These are phyloP conservation scores for Aspergillus sclerotioniger DNA, from an alignment of 495 filamentous ascomycete genomes.

Conservation along the genomic window DNA sequence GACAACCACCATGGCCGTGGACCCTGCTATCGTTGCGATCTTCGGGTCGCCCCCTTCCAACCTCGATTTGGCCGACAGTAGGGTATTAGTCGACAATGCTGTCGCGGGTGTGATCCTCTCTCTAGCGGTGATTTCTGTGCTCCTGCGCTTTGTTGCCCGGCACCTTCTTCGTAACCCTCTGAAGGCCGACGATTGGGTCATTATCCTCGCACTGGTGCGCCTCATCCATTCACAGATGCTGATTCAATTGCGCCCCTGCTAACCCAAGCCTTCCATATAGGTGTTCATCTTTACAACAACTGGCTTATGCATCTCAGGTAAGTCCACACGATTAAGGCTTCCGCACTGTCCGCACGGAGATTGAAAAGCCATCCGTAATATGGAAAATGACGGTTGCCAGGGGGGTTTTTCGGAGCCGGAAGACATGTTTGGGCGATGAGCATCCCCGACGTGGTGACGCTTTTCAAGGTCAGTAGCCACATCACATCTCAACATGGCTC, in stretches of 20 bases:
- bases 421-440: conserved; percentile 30
- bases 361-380: too few species aligned
- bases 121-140: conserved; percentile 30
- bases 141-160: conserved; percentile 31
- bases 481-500: too few species aligned
- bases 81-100: conserved; percentile 15
- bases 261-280: neutral
- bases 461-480: conserved; percentile 15
- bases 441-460: conserved; percentile 17
- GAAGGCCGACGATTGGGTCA: conserved; percentile 37
- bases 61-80: conserved; percentile 22
- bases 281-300: conserved; percentile 19
- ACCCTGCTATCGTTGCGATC: conserved; percentile 17
- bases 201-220: conserved; percentile 31
- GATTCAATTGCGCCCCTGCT: neutral
- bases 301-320: conserved; percentile 27
- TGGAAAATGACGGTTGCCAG: conserved; percentile 8
- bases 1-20: conserved; percentile 15
- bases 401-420: conserved; percentile 25
- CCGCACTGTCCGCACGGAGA: too few species aligned
- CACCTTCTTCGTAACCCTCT: conserved; percentile 25
- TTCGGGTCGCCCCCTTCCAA: conserved; percentile 29
- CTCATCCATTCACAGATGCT: too few species aligned
- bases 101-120: conserved; percentile 26
- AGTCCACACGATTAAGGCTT: neutral